Evolutionary conservation across 352 stramenopile species (phyloP).

Genomic region (Blastocystis sp.): DNA sequence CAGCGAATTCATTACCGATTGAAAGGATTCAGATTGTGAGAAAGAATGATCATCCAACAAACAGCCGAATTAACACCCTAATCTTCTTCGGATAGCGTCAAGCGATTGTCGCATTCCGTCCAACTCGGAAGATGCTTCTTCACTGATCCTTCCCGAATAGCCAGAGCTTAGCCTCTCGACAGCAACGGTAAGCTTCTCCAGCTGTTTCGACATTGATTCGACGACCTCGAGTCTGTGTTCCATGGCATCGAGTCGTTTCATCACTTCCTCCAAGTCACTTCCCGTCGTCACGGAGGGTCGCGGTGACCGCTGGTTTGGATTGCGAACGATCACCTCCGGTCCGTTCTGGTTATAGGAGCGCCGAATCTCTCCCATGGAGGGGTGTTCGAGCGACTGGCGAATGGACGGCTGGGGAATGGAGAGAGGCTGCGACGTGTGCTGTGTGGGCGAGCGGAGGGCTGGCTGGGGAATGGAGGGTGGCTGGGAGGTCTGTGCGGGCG

Average conservation of each 20-base stretch:
- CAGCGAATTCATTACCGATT: not conserved
- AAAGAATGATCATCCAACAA: not conserved
- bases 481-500: not conserved
- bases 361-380: not conserved
- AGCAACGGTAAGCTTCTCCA: not conserved
- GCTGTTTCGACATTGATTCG: not conserved
- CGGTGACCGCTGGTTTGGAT: not conserved
- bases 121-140: not conserved
- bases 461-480: not conserved
- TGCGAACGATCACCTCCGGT: not conserved
- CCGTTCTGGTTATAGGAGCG: not conserved
- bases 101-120: slow-evolving; percentile 1
- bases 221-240: not conserved
- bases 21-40: not conserved
- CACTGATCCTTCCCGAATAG: not conserved
- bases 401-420: not conserved
- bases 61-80: slow-evolving; percentile 25
- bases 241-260: not conserved
- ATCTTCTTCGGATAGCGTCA: not conserved
- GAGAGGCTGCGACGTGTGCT: not conserved
- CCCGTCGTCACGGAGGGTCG: not conserved
- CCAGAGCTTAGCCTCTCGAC: not conserved
- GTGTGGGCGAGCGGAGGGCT: not conserved
- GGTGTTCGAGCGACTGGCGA: not conserved
- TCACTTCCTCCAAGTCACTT: not conserved